Evolutionary conservation across 2,329 filamentous ascomycete genomes (phyloP).

Genomic region (Mycogone perniciosa): DNA sequence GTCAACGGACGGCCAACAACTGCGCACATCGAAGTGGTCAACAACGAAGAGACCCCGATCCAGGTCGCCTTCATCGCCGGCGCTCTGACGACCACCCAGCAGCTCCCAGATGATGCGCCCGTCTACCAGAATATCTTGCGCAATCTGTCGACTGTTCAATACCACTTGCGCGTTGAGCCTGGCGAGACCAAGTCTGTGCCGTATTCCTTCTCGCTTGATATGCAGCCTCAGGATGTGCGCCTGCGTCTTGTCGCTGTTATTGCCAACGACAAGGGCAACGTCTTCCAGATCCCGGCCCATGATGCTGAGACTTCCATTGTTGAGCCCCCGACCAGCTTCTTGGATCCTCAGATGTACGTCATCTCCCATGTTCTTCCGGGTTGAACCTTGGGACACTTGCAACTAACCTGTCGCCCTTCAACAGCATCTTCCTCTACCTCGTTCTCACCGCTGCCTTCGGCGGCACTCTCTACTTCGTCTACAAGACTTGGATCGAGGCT

Average conservation of each 20-base stretch:
- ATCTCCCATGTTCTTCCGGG: not conserved
- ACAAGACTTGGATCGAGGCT: conserved; percentile 94
- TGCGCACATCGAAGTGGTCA: conserved; percentile 74
- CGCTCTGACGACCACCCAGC: conserved; percentile 55
- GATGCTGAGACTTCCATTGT: conserved; percentile 81
- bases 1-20: conserved; percentile 86
- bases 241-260: conserved; percentile 73
- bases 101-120: conserved; percentile 39
- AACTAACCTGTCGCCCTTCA: not conserved
- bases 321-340: conserved; percentile 82
- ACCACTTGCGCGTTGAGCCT: conserved; percentile 65
- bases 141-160: conserved; percentile 76
- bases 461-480: conserved; percentile 89
- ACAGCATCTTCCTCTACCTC: conserved; percentile 93
- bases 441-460: conserved; percentile 74
- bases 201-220: conserved; percentile 81
- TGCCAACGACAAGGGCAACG: conserved; percentile 55
- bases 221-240: conserved; percentile 84
- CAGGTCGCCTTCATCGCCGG: conserved; percentile 72
- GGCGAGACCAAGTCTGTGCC: conserved; percentile 71
- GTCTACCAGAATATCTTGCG: conserved; percentile 57
- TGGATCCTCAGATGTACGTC: conserved; percentile 90
- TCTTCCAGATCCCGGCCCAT: conserved; percentile 74
- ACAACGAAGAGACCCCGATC: conserved; percentile 73
- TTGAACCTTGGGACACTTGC: not conserved